Base-by-base conservation (phyloP, 768 basidiomycete genomes). In the Zangia roseola region DNA sequence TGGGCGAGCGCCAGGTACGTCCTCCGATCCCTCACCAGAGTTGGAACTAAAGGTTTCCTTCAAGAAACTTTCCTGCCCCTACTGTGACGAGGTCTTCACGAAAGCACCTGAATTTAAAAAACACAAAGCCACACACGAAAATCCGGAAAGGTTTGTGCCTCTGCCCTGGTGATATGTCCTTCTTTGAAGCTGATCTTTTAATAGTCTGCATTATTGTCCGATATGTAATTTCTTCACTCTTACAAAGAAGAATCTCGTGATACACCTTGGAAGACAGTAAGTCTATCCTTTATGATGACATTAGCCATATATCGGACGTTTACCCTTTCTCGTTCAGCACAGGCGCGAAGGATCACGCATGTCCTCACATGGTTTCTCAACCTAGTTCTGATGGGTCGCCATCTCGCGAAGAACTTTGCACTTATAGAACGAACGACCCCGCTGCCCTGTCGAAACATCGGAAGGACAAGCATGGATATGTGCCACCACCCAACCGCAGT, bases 401-500 rank as follows among this genome's bases (percentile, higher is more conserved):
- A 24, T 7, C 24, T 6, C 7, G 6, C 6, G 48, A 25, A 25
- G 37, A 40, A 30, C 40, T 26, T 2, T 64, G 63, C 34, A 31
- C 36, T 1, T 64, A 55, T 42, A 51, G 35, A 43, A 66, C 63
- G 1, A 52, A 53, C 13, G 64, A 64, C 39, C 64, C 64, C 1
- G 59, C 62, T 0, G 52, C 57, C 12, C 37, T 64, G 36, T 57
- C 59, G 7, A 63, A 58, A 26, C 63, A 64, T 31, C 62, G 64
- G 2, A 66, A 61, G 40, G 45, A 26, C 14, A 14, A 25, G 20
- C 63, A 64, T 14, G 53, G 50, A 2, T 55, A 66, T 34, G 28
- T 57, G 12, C 64, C 55, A 14, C 52, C 19, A 45, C 21, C 37
- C 6, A 43, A 10, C 16, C 53, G 58, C 9, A 6, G 19, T 43